Conservation (phyloP, 768 basidiomycete species). For the Piloderma croceum region DNA sequence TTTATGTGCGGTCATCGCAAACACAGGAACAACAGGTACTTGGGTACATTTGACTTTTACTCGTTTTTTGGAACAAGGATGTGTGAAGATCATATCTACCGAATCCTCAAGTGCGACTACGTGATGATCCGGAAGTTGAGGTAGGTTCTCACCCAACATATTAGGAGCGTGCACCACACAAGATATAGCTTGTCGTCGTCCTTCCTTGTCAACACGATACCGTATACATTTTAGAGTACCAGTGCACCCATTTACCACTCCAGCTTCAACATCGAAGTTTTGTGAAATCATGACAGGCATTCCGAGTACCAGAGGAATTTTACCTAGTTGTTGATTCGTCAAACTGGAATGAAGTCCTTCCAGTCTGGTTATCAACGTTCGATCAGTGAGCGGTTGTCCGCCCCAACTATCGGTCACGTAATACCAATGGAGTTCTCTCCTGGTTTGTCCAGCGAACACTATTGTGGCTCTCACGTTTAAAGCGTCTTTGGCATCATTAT, state of each 20-base stretch:
- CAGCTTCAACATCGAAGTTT: conserved; percentile 34
- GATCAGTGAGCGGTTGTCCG: conserved; percentile 9
- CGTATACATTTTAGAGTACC: conserved; percentile 22
- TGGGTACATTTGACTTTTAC: conserved; percentile 25
- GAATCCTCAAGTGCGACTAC: conserved; percentile 20
- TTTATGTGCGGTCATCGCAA: conserved; percentile 36
- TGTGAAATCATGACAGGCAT: conserved; percentile 35
- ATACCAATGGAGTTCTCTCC: conserved; percentile 22
- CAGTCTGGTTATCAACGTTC: conserved; percentile 7
- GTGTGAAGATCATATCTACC: conserved; percentile 12
- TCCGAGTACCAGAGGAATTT: conserved; percentile 30
- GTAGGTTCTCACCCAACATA: conserved; percentile 9
- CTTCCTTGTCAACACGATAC: conserved; percentile 16
- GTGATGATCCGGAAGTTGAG: conserved; percentile 12
- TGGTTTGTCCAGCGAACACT: conserved; percentile 20
- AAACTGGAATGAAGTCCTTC: conserved; percentile 16
- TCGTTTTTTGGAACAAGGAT: conserved; percentile 16
- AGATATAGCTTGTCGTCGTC: conserved; percentile 13
- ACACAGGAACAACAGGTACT: conserved; percentile 32
- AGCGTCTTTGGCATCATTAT: conserved; percentile 32
- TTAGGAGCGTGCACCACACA: conserved; percentile 20
- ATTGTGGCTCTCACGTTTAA: conserved; percentile 25
- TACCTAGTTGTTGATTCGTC: conserved; percentile 26
- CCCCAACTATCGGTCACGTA: conserved; percentile 20
- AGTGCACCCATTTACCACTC: conserved; percentile 33